These are phyloP conservation scores for Argentina anserina DNA, from an alignment of 306 rosid genomes.

Conservation along the genomic window DNA sequence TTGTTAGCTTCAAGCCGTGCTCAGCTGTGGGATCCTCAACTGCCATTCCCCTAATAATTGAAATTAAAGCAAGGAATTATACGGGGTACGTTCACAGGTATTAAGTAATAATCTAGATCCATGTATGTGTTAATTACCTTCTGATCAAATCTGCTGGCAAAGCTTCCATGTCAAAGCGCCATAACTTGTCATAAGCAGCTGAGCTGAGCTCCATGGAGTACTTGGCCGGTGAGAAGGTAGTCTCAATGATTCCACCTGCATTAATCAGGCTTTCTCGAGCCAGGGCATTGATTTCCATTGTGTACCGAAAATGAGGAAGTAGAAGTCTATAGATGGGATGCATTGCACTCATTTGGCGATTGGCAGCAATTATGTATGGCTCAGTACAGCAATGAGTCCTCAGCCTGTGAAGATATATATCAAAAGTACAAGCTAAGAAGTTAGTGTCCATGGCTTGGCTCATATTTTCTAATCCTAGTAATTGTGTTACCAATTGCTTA, in stretches of 20 bases:
- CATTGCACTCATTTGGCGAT: slow-evolving; percentile 37
- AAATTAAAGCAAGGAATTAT: not conserved
- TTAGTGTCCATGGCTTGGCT: not conserved
- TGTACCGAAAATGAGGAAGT: slow-evolving; percentile 43
- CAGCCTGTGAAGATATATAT: slow-evolving; percentile 15
- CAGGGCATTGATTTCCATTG: slow-evolving; percentile 38
- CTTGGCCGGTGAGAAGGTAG: slow-evolving; percentile 23
- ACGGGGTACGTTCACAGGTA: too few relatives aligned
- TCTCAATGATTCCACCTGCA: slow-evolving; percentile 35
- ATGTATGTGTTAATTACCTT: slow-evolving; percentile 17
- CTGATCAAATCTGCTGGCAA: slow-evolving; percentile 36
- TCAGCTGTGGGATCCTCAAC: too few relatives aligned
- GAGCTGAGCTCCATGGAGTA: slow-evolving; percentile 30
- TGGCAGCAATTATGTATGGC: slow-evolving; percentile 33
- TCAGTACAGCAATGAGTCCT: slow-evolving; percentile 29
- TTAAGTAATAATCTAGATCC: too few relatives aligned
- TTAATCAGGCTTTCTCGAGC: slow-evolving; percentile 30
- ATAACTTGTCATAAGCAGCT: slow-evolving; percentile 24
- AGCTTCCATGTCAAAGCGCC: too few relatives aligned
- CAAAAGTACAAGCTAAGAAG: not conserved
- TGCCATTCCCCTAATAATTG: slow-evolving; percentile 24
- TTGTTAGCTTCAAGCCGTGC: too few relatives aligned
- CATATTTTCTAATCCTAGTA: not conserved
- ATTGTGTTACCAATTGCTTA: not conserved
- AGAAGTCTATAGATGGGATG: slow-evolving; percentile 37